phyloP scores from a whole-genome alignment of 2,329 filamentous ascomycete species.

The Piedraia hortae region DNA sequence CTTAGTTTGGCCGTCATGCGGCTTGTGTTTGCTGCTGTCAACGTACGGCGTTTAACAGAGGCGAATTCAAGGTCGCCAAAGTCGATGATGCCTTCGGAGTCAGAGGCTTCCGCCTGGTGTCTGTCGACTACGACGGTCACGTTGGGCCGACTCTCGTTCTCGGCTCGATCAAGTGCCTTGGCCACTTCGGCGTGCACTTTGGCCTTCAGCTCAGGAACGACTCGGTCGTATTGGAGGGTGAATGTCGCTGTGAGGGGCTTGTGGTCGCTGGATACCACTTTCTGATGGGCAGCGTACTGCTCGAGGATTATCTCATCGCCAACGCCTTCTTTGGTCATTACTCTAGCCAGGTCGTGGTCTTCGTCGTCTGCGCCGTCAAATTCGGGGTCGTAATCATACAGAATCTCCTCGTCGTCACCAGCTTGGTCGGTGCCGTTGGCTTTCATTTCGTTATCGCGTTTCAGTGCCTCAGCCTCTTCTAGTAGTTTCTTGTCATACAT shows the following conservation, averaged over 20 bases:
- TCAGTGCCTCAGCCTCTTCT: slow-evolving; percentile 38
- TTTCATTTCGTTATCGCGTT: slow-evolving; percentile 64
- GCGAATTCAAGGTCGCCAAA: slow-evolving; percentile 52
- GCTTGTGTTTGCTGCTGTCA: slow-evolving; percentile 84
- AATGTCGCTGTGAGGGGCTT: slow-evolving; percentile 75
- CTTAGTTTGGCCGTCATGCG: slow-evolving; percentile 51
- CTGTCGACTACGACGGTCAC: slow-evolving; percentile 44
- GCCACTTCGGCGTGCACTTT: slow-evolving; percentile 68
- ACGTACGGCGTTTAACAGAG: slow-evolving; percentile 31
- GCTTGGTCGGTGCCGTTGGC: slow-evolving; percentile 46
- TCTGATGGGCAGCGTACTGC: slow-evolving; percentile 67
- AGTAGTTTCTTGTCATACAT: slow-evolving; percentile 33
- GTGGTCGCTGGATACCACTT: slow-evolving; percentile 77
- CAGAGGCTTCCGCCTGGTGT: slow-evolving; percentile 10
- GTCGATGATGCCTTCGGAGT: slow-evolving; percentile 36
- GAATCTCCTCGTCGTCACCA: slow-evolving; percentile 48
- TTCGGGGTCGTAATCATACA: slow-evolving; percentile 79
- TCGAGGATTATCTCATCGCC: slow-evolving; percentile 28
- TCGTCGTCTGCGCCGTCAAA: slow-evolving; percentile 32
- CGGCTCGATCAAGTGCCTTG: slow-evolving; percentile 61
- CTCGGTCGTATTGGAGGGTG: slow-evolving; percentile 57
- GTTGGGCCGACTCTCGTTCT: slow-evolving; percentile 67
- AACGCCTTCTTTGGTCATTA: slow-evolving; percentile 30
- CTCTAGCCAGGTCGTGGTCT: slow-evolving; percentile 25
- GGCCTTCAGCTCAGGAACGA: slow-evolving; percentile 61